These are phyloP conservation scores for Solanum aculeatissimum DNA, from an alignment of 305 asterid genomes.

Conservation along the genomic window DNA sequence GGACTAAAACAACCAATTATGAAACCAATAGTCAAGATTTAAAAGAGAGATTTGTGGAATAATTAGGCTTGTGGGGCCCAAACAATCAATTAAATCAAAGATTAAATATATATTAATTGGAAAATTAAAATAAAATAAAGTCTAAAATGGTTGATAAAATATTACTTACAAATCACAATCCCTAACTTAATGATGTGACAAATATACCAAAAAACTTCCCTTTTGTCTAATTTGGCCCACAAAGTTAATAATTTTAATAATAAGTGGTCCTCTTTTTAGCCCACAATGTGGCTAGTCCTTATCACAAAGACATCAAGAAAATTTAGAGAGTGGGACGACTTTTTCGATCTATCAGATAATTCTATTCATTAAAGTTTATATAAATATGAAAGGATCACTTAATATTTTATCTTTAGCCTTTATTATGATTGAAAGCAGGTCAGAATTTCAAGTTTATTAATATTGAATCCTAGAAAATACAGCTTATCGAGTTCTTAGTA, in stretches of 20 bases:
- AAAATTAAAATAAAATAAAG: neutral
- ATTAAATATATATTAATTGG: neutral
- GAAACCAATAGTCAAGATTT: neutral
- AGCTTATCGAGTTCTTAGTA: neutral
- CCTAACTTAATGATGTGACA: neutral
- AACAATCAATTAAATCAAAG: neutral
- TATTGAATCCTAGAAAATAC: neutral
- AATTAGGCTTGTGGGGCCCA: neutral
- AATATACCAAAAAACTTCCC: neutral
- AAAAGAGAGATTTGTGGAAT: neutral
- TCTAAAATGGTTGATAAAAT: neutral
- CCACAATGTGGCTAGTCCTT: neutral
- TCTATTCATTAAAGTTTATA: neutral
- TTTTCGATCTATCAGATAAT: neutral
- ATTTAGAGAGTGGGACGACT: neutral
- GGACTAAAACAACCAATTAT: neutral
- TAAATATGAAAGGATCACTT: neutral
- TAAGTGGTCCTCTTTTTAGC: neutral
- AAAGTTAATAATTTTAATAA: neutral
- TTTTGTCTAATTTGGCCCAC: neutral
- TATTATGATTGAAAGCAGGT: accelerated
- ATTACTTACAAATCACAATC: neutral
- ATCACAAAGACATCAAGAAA: neutral
- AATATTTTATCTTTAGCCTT: neutral
- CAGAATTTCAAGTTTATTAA: neutral